Evolutionary conservation across 163 green algal genomes (phyloP).

Genomic region (Chloromonas sp.): DNA sequence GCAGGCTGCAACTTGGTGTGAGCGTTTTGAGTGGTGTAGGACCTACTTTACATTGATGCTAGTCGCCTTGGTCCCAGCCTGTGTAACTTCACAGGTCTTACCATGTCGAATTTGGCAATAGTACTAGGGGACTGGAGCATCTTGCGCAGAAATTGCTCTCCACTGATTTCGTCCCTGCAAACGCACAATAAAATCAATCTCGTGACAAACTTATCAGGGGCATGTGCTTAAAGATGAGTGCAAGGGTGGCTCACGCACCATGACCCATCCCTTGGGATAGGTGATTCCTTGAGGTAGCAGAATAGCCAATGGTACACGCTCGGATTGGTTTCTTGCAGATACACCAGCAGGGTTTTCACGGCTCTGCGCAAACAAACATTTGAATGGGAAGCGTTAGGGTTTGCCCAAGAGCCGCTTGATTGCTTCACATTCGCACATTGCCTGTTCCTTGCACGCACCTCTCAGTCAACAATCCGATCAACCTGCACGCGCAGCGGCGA

Average conservation of each 20-base stretch:
- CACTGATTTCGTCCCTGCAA: too few species aligned
- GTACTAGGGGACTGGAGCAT: constrained; percentile 68
- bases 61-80: too few species aligned
- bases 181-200: too few species aligned
- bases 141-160: constrained; percentile 59
- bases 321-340: constrained; percentile 78
- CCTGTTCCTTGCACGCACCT: background rate
- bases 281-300: constrained; percentile 61
- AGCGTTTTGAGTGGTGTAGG: too few species aligned
- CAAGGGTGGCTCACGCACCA: constrained; percentile 64
- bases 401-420: background rate
- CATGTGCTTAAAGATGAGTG: too few species aligned
- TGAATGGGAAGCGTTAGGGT: background rate
- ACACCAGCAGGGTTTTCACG: constrained; percentile 74
- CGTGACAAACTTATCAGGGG: too few species aligned
- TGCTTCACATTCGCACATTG: background rate
- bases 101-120: constrained; percentile 40
- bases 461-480: background rate
- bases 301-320: constrained; percentile 77
- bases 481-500: background rate
- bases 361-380: constrained; percentile 40
- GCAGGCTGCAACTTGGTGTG: too few species aligned
- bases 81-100: background rate
- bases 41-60: too few species aligned
- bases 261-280: constrained; percentile 56